Evolutionary conservation across 441 rosid genomes (phyloP), one percentile per base, ranked within the genome.

Genomic region (Populus hybrid): DNA sequence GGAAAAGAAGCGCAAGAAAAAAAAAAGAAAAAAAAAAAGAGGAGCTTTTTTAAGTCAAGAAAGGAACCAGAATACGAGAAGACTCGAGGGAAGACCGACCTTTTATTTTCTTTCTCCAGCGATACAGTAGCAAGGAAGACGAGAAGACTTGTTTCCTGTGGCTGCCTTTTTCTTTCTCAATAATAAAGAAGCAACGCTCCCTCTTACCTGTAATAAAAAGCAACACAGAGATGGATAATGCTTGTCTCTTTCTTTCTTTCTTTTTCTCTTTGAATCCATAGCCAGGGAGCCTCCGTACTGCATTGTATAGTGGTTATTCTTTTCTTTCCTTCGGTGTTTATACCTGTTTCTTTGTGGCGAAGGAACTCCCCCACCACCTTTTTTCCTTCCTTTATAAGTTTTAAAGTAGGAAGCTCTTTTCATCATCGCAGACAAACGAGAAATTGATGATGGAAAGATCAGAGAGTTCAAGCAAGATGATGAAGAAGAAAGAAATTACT

Each of bases 391-490:
- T 57, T 18, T 18, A 18, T 57, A 18, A 5, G 63, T 57, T 57
- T 57, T 0, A 57, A 18, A 18, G 63, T 6, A 3, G 4, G 8
- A 57, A 54, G 63, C 63, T 57, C 1, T 57, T 50, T 57, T 20
- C 63, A 57, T 18, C 3, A 57, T 57, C 21, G 63, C 63, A 57
- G 63, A 7, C 2, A 18, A 18, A 57, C 3, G 63, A 57, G 63
- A 18, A 57, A 5, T 18, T 18, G 63, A 72, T 50, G 21, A 72
- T 36, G 77, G 24, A 63, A 24, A 57, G 2, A 10, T 2, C 63
- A 20, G 34, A 38, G 57, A 30, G 16, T 76, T 57, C 79, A 69
- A 76, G 57, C 36, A 24, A 16, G 32, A 57, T 14, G 34, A 76
- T 11, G 59, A 50, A 18, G 63, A 2, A 57, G 63, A 57, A 57